phyloP scores from a whole-genome alignment of 352 stramenopile species.

The Globisporangium rhizosaccharum region DNA sequence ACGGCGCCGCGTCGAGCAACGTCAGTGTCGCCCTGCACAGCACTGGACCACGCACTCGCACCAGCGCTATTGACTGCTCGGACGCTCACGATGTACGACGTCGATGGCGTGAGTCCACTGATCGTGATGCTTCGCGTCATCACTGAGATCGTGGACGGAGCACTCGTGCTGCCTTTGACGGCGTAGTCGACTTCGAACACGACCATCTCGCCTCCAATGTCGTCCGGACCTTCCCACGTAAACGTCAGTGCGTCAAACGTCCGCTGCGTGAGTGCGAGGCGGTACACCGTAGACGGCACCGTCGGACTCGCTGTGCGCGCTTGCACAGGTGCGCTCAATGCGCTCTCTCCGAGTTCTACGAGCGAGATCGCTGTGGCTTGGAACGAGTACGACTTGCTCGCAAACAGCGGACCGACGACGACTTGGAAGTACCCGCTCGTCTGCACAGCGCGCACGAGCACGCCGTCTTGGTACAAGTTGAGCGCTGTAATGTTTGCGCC shows the following conservation, averaged over 20 bases:
- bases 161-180: slow-evolving; percentile 3
- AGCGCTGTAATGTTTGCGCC: slow-evolving; percentile 27
- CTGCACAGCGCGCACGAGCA: slow-evolving; percentile 16
- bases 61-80: slow-evolving; percentile 36
- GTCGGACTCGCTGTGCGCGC: slow-evolving; percentile 29
- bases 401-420: slow-evolving; percentile 21
- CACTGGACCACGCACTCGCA: slow-evolving; percentile 25
- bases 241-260: slow-evolving; percentile 31
- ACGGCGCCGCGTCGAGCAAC: slow-evolving; percentile 38
- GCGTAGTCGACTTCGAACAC: slow-evolving; percentile 29
- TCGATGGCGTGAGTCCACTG: slow-evolving; percentile 20
- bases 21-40: slow-evolving; percentile 28
- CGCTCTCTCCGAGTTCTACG: slow-evolving; percentile 23
- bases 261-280: slow-evolving; percentile 16
- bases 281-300: slow-evolving; percentile 29
- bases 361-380: slow-evolving; percentile 24
- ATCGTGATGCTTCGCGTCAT: slow-evolving; percentile 16
- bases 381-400: slow-evolving; percentile 30
- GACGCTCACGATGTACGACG: slow-evolving; percentile 31
- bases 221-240: slow-evolving; percentile 27
- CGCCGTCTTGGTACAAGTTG: slow-evolving; percentile 38
- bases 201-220: slow-evolving; percentile 36
- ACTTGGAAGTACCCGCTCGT: slow-evolving; percentile 17
- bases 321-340: slow-evolving; percentile 16
- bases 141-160: not conserved